Evolutionary conservation across 257 asterid genomes (phyloP), one percentile per base, ranked within the genome.

Genomic region (Oldenlandia corymbosa): DNA sequence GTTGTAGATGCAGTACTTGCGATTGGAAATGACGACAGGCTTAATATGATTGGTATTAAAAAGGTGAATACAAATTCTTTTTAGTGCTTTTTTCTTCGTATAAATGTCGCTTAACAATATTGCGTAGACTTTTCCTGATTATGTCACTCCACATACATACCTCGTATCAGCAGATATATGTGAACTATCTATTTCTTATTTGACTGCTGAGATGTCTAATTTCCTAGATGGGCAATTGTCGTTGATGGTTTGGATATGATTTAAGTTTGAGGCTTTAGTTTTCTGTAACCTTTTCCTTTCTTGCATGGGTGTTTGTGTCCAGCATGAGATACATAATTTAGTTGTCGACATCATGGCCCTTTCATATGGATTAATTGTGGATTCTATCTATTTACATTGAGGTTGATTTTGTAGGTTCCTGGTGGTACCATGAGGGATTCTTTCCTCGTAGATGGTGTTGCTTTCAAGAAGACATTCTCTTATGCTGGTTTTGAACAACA

Each of bases 401-500:
- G 7, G 65, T 73, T 54, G 27, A 58, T 72, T 76, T 50, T 76
- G 70, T 74, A 93, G 99, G 99, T 93, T 75, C 96, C 96, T 59
- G 99, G 99, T 43, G 99, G 99, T 75, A 87, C 80, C 60, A 93
- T 93, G 97, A 82, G 95, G 70, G 99, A 93, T 75, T 90, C 99
- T 52, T 90, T 93, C 79, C 95, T 93, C 66, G 97, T 93, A 59
- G 66, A 86, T 79, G 99, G 97, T 53, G 99, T 93, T 64, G 99
- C 99, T 68, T 93, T 93, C 82, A 93, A 93, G 72, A 93, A 93
- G 85, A 93, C 99, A 64, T 93, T 93, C 80, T 93, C 99, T 31
- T 93, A 93, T 81, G 99, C 97, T 68, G 99, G 99, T 70, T 90
- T 93, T 77, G 99, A 93, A 80, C 99, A 93, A 80, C 99, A 93